Conservation (phyloP, 768 basidiomycete genomes). For the Amanita inopinata region DNA sequence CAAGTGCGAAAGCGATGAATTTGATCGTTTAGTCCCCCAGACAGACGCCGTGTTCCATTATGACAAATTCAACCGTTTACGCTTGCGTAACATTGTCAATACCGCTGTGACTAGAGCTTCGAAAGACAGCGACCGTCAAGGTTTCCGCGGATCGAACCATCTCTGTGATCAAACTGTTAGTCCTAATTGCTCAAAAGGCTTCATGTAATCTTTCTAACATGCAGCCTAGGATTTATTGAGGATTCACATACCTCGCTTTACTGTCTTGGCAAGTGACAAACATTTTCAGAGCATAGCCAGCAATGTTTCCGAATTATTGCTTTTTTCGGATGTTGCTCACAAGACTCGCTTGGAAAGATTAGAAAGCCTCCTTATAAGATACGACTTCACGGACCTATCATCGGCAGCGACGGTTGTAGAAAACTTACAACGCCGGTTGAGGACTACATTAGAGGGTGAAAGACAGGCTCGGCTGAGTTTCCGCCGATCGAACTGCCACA, state of each 20-base stretch:
- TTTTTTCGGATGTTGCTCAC: conserved; percentile 85
- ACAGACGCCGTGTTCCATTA: conserved; percentile 80
- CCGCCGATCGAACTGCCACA: conserved; percentile 30
- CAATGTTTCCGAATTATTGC: conserved; percentile 75
- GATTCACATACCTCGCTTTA: conserved; percentile 77
- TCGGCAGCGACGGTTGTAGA: conserved; percentile 66
- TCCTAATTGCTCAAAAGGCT: not conserved
- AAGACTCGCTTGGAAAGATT: conserved; percentile 69
- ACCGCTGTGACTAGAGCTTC: conserved; percentile 32
- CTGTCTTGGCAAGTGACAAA: conserved; percentile 72
- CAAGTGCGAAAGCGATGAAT: conserved; percentile 69
- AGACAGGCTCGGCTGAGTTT: conserved; percentile 28
- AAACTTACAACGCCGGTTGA: conserved; percentile 64
- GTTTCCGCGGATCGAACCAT: conserved; percentile 16
- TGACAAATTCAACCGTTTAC: conserved; percentile 91
- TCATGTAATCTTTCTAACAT: not conserved
- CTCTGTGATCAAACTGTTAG: conserved; percentile 26
- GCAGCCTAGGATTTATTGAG: conserved; percentile 63
- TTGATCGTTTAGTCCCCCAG: conserved; percentile 86
- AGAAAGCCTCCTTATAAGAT: conserved; percentile 75
- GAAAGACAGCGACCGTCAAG: conserved; percentile 23
- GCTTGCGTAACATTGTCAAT: conserved; percentile 65
- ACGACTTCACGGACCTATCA: conserved; percentile 74
- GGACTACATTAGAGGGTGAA: conserved; percentile 49
- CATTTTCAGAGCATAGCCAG: conserved; percentile 83